Evolutionary conservation across 441 rosid species (phyloP).

Genomic region (Pelargonium australe): DNA sequence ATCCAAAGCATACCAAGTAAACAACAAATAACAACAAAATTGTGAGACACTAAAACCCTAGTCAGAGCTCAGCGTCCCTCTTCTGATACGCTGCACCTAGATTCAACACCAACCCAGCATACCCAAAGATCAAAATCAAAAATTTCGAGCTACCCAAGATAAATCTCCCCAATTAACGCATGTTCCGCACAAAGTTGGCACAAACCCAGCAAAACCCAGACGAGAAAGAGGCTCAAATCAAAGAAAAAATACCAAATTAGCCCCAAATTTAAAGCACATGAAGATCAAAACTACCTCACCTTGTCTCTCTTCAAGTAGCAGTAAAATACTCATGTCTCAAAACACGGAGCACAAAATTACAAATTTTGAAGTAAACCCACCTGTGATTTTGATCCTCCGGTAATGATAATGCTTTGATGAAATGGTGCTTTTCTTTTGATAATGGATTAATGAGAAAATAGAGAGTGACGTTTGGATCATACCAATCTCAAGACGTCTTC

Average conservation of each 20-base stretch:
- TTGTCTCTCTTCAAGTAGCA: too few relatives aligned
- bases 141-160: background rate
- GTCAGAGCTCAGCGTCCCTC: background rate
- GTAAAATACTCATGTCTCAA: background rate
- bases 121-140: background rate
- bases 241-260: background rate
- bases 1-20: background rate
- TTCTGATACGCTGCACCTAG: background rate
- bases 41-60: background rate
- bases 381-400: slow-evolving; percentile 1
- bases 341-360: background rate
- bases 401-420: background rate
- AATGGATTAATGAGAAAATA: background rate
- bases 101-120: slow-evolving; percentile 7
- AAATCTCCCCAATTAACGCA: background rate
- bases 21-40: background rate
- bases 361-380: background rate
- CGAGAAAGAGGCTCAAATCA: background rate
- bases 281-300: background rate
- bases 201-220: background rate
- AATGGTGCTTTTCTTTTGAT: background rate
- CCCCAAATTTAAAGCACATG: background rate
- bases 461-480: slow-evolving; percentile 5
- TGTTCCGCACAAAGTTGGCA: background rate
- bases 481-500: slow-evolving; percentile 5